A percentile compares a stretch with the other conserved stretches of the same genome.
phyloP scores from a whole-genome alignment of 2,329 filamentous ascomycete genomes.

The Fusarium torulosum region DNA sequence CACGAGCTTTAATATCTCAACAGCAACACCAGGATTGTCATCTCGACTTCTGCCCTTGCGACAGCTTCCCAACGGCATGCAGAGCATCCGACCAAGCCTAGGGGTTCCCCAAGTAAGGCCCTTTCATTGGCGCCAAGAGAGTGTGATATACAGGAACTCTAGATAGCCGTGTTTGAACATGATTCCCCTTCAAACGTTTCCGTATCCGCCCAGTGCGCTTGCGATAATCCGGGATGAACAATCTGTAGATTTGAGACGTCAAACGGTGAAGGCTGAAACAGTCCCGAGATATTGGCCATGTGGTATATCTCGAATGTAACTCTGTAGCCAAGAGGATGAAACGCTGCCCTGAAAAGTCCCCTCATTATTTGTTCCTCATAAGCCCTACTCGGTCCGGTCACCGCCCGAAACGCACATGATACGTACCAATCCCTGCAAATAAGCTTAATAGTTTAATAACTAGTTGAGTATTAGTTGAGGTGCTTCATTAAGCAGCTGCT shows the following conservation, averaged over 20 bases:
- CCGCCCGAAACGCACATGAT: constrained; percentile 32
- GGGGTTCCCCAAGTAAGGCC: constrained; percentile 22
- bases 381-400: constrained; percentile 14
- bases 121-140: constrained; percentile 36
- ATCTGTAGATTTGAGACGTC: constrained; percentile 30
- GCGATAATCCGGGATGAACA: constrained; percentile 15
- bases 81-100: constrained; percentile 31
- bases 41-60: constrained; percentile 14
- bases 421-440: constrained; percentile 22
- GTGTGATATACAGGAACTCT: constrained; percentile 27
- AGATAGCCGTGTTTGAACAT: constrained; percentile 32
- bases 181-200: constrained; percentile 28
- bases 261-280: constrained; percentile 31
- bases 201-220: constrained; percentile 18
- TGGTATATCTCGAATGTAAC: constrained; percentile 14
- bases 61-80: constrained; percentile 16
- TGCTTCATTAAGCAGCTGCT: background rate
- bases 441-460: constrained; percentile 3
- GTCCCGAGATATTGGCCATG: constrained; percentile 14
- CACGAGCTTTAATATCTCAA: constrained; percentile 22
- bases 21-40: constrained; percentile 8
- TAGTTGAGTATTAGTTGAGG: background rate
- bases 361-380: constrained; percentile 2
- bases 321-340: constrained; percentile 19
- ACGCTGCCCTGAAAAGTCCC: constrained; percentile 16